Evolutionary conservation across 2,329 filamentous ascomycete genomes (phyloP).

Genomic region (Aspergillus awamori): DNA sequence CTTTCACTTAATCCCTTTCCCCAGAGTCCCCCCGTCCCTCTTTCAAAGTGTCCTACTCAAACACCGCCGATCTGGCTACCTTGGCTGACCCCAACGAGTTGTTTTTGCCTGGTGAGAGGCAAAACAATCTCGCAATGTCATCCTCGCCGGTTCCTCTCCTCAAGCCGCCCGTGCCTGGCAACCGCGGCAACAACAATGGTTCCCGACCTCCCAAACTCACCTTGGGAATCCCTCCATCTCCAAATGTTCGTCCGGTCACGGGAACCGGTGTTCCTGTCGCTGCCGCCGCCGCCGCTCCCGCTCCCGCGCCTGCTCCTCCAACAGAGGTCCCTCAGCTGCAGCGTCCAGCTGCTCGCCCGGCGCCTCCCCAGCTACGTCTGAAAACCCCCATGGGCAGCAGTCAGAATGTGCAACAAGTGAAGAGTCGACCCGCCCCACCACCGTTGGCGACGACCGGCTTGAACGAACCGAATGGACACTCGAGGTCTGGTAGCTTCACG

Average conservation of each 20-base stretch:
- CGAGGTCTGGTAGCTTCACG: slow-evolving; percentile 81
- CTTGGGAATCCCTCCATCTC: slow-evolving; percentile 85
- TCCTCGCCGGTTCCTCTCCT: slow-evolving; percentile 74
- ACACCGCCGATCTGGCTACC: slow-evolving; percentile 40
- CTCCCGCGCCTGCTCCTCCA: slow-evolving; percentile 4
- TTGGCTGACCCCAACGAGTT: slow-evolving; percentile 45
- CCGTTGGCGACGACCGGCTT: slow-evolving; percentile 68
- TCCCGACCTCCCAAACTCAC: slow-evolving; percentile 75
- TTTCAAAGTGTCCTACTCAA: slow-evolving; percentile 25
- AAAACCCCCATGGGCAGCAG: slow-evolving; percentile 82
- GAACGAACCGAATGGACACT: slow-evolving; percentile 79
- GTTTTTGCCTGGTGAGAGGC: slow-evolving; percentile 45
- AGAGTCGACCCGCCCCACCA: slow-evolving; percentile 59
- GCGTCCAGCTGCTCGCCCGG: slow-evolving; percentile 54
- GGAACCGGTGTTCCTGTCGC: slow-evolving; percentile 48
- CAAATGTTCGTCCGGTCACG: slow-evolving; percentile 73
- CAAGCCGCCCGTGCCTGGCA: slow-evolving; percentile 77
- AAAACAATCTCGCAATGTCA: slow-evolving; percentile 62
- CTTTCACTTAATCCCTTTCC: slow-evolving; percentile 5
- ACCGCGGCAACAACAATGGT: slow-evolving; percentile 62
- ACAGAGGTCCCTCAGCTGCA: slow-evolving; percentile 37
- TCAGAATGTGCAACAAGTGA: slow-evolving; percentile 69
- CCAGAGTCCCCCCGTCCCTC: slow-evolving; percentile 11
- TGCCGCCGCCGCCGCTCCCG: slow-evolving; percentile 2
- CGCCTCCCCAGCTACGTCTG: slow-evolving; percentile 78